Evolutionary conservation across 1,284 basidiomycete species (phyloP), one percentile per base, ranked within the genome.

Genomic region (Apiotrichum mycotoxinovorans): DNA sequence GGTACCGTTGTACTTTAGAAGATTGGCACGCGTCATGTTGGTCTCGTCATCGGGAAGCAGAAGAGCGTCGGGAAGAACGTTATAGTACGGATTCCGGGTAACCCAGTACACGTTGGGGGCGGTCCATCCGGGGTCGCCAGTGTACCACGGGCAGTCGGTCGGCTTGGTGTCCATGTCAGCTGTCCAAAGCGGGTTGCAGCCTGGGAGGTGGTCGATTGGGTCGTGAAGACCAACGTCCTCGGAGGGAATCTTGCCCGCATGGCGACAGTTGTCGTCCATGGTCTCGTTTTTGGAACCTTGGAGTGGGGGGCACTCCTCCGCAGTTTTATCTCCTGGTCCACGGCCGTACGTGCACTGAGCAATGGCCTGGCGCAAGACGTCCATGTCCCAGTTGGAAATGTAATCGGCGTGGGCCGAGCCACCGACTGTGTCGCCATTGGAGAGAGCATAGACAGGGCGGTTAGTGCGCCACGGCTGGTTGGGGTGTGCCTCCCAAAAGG

Each of bases 361-460:
- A 5, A 52, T 37, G 26, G 43, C 51, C 4, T n/a, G 12, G n/a
- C 9, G n/a, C n/a, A 46, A 35, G 8, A 57, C 35, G 15, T 35
- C 17, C 22, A 41, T 38, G 43, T 60, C 59, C 60, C 60, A 62
- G 12, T 71, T 71, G 37, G 67, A 65, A 44, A 65, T 44, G 54
- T 72, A 74, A 55, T 75, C 74, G 20, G 63, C 74, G 55, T 74
- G 74, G 60, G 61, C 70, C 14, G 62, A 58, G 11, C 51, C 41
- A n/a, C 74, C 74, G 10, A 58, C 58, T 27, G 63, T 62, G 55
- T 75, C 74, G 25, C 72, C 74, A 52, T 71, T 70, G 18, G 72
- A 61, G 15, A 74, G 60, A 40, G 74, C 64, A 17, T 4, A 73
- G 5, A 30, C 30, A 12, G 30, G 30, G 12, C 30, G 30, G 47